Conservation (phyloP, 371 early-diverging fungal genomes). For the Lichtheimia ornata region DNA sequence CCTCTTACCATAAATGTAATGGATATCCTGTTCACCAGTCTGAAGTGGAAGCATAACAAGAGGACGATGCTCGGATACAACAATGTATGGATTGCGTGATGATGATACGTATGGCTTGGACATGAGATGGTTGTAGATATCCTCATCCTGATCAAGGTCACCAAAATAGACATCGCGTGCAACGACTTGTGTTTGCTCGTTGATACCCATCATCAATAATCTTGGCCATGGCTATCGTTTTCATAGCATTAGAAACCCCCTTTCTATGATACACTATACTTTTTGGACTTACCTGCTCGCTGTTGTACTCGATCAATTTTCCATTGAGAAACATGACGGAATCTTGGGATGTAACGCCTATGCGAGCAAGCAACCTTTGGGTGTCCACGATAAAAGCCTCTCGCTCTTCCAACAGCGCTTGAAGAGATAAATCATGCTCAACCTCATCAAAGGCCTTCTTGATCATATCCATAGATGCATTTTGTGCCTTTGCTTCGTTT, state of each 20-base stretch:
- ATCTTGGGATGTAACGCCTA: constrained; percentile 40
- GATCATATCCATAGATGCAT: background rate
- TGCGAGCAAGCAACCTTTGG: constrained; percentile 28
- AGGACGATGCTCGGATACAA: constrained; percentile 56
- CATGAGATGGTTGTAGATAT: constrained; percentile 73
- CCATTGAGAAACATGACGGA: constrained; percentile 80
- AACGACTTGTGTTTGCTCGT: constrained; percentile 35
- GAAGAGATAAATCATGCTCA: background rate
- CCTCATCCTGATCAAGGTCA: constrained; percentile 45
- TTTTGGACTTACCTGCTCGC: constrained; percentile 32
- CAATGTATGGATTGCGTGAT: constrained; percentile 69
- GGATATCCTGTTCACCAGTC: background rate
- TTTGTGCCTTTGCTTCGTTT: constrained; percentile 24
- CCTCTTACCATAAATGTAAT: constrained; percentile 4
- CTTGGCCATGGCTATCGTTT: constrained; percentile 33
- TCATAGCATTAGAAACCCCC: background rate
- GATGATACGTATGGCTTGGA: constrained; percentile 55
- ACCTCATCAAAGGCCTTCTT: constrained; percentile 5
- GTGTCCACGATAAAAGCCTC: constrained; percentile 21
- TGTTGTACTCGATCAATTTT: constrained; percentile 60
- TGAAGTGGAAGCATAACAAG: constrained; percentile 36
- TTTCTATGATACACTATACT: background rate
- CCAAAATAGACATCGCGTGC: constrained; percentile 44
- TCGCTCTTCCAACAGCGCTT: background rate
- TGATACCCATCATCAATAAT: constrained; percentile 30